phyloP scores from a whole-genome alignment of 2,329 filamentous ascomycete genomes.

The Dothideomycetes sp. region DNA sequence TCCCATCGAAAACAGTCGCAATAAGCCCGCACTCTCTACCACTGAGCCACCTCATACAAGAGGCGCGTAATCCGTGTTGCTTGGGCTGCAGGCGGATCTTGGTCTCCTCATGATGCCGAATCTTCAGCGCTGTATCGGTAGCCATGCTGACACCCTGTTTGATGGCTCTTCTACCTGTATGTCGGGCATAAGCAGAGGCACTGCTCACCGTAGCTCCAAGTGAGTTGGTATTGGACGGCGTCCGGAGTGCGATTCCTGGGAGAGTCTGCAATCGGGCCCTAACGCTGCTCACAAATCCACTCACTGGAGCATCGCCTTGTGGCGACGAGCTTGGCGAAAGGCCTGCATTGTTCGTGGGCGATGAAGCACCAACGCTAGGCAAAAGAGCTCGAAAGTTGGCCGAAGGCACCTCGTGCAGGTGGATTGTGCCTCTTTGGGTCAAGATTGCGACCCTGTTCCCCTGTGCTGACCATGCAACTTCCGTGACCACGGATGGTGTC shows the following conservation, averaged over 20 bases:
- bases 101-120: constrained; percentile 66
- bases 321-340: constrained; percentile 10
- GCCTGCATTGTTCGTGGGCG: constrained; percentile 2
- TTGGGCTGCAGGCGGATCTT: constrained; percentile 56
- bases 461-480: constrained; percentile 77
- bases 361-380: constrained; percentile 4
- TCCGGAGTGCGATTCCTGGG: constrained; percentile 56
- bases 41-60: constrained; percentile 56
- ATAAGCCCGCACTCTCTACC: constrained; percentile 52
- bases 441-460: constrained; percentile 80
- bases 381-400: constrained; percentile 2
- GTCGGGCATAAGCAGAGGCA: constrained; percentile 38
- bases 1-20: constrained; percentile 53
- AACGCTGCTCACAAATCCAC: constrained; percentile 11
- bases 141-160: constrained; percentile 65
- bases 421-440: constrained; percentile 89
- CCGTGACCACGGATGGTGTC: constrained; percentile 82
- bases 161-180: constrained; percentile 56
- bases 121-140: constrained; percentile 54
- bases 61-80: constrained; percentile 40
- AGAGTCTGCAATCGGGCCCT: constrained; percentile 10
- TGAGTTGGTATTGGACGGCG: constrained; percentile 18
- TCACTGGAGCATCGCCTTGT: constrained; percentile 6
- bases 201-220: constrained; percentile 25
- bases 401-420: constrained; percentile 72